These are phyloP conservation scores for Copromyces sp. DNA, from an alignment of 495 filamentous ascomycete species.

Conservation along the genomic window DNA sequence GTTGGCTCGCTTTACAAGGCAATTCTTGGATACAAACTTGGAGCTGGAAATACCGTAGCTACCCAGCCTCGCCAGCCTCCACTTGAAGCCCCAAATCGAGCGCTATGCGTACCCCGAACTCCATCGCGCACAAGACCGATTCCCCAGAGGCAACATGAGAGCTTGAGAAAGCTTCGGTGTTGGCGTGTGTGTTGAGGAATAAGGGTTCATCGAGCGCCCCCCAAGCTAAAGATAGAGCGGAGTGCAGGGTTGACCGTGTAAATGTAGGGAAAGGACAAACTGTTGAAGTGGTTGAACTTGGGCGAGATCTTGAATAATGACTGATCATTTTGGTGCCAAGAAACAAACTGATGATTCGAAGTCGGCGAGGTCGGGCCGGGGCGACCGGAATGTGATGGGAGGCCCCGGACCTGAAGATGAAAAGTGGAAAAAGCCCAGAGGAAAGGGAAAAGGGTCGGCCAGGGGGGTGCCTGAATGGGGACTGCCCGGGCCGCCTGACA, in stretches of 20 bases:
- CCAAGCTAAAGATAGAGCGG: background rate
- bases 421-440: background rate
- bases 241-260: background rate
- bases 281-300: background rate
- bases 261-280: background rate
- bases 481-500: background rate
- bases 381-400: background rate
- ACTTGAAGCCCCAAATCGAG: background rate
- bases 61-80: background rate
- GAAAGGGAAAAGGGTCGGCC: background rate
- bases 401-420: background rate
- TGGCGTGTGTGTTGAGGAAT: background rate
- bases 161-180: background rate
- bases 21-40: background rate
- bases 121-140: background rate
- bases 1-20: background rate
- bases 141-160: background rate
- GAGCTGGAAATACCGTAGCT: background rate
- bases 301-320: background rate
- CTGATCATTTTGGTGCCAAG: background rate
- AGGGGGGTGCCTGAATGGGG: background rate
- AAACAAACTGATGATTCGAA: background rate
- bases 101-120: background rate
- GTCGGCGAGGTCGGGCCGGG: background rate
- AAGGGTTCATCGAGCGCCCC: background rate